These are phyloP conservation scores for Hippophae tibetana DNA, from an alignment of 306 rosid species.

Conservation along the genomic window DNA sequence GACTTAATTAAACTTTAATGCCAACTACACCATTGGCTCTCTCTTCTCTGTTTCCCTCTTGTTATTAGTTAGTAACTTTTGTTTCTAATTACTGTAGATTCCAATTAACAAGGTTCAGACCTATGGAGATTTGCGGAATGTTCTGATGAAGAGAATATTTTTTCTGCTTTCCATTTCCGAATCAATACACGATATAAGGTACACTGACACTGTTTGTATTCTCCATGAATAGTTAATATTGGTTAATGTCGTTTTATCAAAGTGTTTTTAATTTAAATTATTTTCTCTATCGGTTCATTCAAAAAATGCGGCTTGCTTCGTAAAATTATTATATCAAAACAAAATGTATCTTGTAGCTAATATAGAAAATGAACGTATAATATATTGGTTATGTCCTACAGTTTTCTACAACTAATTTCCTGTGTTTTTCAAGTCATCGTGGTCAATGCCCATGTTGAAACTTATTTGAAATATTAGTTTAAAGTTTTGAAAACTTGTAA, in stretches of 20 bases:
- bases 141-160: conserved; percentile 97
- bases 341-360: too few relatives aligned
- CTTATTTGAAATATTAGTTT: too few relatives aligned
- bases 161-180: conserved; percentile 96
- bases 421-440: too few relatives aligned
- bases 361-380: too few relatives aligned
- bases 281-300: too few relatives aligned
- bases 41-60: background rate
- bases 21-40: background rate
- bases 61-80: conserved; percentile 6
- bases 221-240: background rate
- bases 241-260: background rate
- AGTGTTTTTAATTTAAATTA: background rate
- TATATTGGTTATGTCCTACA: too few relatives aligned
- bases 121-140: conserved; percentile 77
- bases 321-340: too few relatives aligned
- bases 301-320: too few relatives aligned
- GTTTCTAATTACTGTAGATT: conserved; percentile 48
- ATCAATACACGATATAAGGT: conserved; percentile 98
- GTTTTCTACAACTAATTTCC: too few relatives aligned
- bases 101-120: conserved; percentile 84
- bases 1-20: too few relatives aligned
- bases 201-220: conserved; percentile 9
- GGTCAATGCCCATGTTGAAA: too few relatives aligned
- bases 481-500: too few relatives aligned